Percentiles rank a stretch among this genome's conserved stretches.
Conservation (phyloP, 257 asterid genomes). For the Ehretia macrophylla region DNA sequence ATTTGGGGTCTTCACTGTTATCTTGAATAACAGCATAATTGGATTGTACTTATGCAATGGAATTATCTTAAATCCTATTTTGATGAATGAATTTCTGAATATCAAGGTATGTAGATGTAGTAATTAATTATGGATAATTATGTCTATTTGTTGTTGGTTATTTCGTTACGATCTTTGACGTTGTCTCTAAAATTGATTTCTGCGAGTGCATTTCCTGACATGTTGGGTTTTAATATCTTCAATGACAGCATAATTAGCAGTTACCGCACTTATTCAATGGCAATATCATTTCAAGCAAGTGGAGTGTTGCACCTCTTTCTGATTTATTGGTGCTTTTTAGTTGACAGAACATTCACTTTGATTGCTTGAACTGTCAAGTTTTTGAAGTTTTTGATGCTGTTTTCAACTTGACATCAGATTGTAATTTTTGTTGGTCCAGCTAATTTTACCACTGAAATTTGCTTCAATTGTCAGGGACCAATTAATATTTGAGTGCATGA, state of each 20-base stretch:
- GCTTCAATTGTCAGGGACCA: constrained; percentile 66
- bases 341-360: background rate
- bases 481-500: constrained; percentile 72
- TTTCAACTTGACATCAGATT: too few species aligned
- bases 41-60: background rate
- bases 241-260: too few species aligned
- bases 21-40: background rate
- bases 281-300: too few species aligned
- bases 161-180: background rate
- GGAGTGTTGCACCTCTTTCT: too few species aligned
- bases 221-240: too few species aligned
- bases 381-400: too few species aligned
- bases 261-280: too few species aligned
- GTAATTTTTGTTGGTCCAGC: background rate
- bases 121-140: background rate
- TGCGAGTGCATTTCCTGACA: background rate
- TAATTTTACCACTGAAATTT: constrained; percentile 8
- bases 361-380: background rate
- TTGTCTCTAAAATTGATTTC: background rate
- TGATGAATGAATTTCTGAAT: too few species aligned
- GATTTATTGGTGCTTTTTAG: too few species aligned
- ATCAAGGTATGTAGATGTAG: too few species aligned
- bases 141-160: background rate
- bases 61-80: background rate
- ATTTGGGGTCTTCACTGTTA: background rate